These are phyloP conservation scores for Amphirosellinia nigrospora DNA, from an alignment of 495 filamentous ascomycete genomes.

Conservation along the genomic window DNA sequence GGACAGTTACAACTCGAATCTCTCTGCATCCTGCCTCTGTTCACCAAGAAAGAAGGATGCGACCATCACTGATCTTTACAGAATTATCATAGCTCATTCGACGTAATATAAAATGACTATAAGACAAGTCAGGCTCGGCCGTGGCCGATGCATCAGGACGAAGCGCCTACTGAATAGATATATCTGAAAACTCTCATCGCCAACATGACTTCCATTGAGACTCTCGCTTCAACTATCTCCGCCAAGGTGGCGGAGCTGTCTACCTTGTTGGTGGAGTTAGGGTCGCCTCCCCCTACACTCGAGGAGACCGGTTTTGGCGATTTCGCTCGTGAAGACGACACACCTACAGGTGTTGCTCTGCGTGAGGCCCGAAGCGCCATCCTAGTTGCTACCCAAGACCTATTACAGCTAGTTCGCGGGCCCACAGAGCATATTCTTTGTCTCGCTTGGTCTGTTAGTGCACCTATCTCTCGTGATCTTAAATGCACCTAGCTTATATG, in stretches of 20 bases:
- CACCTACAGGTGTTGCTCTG: constrained; percentile 19
- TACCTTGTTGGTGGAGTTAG: constrained; percentile 23
- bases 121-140: background rate
- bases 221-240: background rate
- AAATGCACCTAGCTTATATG: background rate
- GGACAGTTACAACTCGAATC: background rate
- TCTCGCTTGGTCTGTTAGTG: constrained; percentile 31
- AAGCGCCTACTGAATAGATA: background rate
- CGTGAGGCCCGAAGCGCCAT: constrained; percentile 27
- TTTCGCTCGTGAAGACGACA: constrained; percentile 25
- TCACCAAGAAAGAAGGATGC: background rate
- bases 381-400: constrained; percentile 26
- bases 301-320: constrained; percentile 26
- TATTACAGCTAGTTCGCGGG: constrained; percentile 27
- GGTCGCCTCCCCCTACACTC: constrained; percentile 28
- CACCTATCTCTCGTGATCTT: background rate
- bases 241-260: background rate
- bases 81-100: background rate
- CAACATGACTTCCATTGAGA: constrained; percentile 1
- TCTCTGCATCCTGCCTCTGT: background rate
- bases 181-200: background rate
- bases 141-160: background rate
- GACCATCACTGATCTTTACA: background rate
- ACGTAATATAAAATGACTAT: background rate
- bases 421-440: constrained; percentile 29